Conservation (phyloP, 2,329 filamentous ascomycete species). For the Cryphonectria nitschkei region DNA sequence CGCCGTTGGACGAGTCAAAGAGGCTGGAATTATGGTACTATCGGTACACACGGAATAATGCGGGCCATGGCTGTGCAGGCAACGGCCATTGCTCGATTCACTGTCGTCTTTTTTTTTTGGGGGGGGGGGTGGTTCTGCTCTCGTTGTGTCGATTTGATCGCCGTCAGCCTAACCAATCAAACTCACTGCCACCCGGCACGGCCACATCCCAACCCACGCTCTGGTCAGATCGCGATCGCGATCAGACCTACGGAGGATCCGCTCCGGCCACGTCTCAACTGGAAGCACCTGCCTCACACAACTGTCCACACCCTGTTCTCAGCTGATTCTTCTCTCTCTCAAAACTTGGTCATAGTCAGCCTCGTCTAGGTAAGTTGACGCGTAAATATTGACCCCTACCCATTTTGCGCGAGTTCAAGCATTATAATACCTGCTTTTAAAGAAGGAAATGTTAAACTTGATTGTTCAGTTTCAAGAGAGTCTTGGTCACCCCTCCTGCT, state of each 20-base stretch:
- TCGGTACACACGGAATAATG: not conserved
- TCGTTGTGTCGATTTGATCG: not conserved
- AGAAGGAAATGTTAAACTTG: not conserved
- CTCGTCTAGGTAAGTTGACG: not conserved
- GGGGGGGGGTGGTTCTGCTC: too few relatives aligned
- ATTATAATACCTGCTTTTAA: not conserved
- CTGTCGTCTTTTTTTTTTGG: not conserved
- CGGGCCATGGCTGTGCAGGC: constrained; percentile 2
- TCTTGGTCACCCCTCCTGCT: not conserved
- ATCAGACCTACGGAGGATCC: not conserved
- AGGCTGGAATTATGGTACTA: not conserved
- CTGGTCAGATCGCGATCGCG: constrained; percentile 5
- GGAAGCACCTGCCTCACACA: not conserved
- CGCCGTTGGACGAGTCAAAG: not conserved
- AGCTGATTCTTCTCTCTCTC: not conserved
- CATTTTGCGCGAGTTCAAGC: too few relatives aligned
- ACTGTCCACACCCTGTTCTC: not conserved
- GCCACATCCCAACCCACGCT: constrained; percentile 1
- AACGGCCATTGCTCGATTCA: not conserved
- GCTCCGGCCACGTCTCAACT: constrained; percentile 1
- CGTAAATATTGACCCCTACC: not conserved
- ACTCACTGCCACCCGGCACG: constrained; percentile 3
- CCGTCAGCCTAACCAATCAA: constrained; percentile 1
- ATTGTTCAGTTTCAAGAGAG: not conserved
- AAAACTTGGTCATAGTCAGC: not conserved